Conservation (phyloP, 768 basidiomycete genomes). For the Coprinopsis marcescibilis region DNA sequence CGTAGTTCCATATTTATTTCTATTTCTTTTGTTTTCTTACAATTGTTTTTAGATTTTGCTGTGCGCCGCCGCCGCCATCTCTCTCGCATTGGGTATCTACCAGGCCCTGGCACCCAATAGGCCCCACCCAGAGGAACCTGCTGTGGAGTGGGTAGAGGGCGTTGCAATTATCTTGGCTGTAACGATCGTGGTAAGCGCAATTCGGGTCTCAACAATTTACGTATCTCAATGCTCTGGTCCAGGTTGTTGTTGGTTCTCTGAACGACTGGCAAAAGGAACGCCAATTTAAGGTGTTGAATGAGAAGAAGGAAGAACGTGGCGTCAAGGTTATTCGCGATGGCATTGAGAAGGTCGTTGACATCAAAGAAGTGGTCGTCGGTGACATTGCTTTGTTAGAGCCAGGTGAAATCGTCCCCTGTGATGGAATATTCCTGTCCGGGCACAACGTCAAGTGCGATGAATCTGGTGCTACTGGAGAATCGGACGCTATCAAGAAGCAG, state of each 20-base stretch:
- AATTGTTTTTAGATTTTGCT: slow-evolving; percentile 65
- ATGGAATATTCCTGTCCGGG: slow-evolving; percentile 88
- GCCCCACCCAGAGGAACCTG: slow-evolving; percentile 57
- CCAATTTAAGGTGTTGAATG: slow-evolving; percentile 89
- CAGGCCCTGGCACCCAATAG: slow-evolving; percentile 57
- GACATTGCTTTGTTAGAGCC: slow-evolving; percentile 91
- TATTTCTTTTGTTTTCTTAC: neutral
- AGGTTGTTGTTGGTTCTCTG: slow-evolving; percentile 87
- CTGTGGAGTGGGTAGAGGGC: slow-evolving; percentile 97
- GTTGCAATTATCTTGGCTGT: slow-evolving; percentile 78
- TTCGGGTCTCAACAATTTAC: neutral
- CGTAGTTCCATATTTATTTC: slow-evolving; percentile 22
- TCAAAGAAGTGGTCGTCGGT: slow-evolving; percentile 91
- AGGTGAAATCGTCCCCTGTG: slow-evolving; percentile 93
- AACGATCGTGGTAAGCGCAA: slow-evolving; percentile 50
- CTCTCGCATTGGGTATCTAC: slow-evolving; percentile 90
- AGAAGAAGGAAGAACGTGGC: slow-evolving; percentile 90
- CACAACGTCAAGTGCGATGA: slow-evolving; percentile 96
- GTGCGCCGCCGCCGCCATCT: slow-evolving; percentile 87
- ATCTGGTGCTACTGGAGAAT: slow-evolving; percentile 94
- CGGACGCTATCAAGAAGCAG: slow-evolving; percentile 88
- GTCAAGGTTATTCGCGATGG: slow-evolving; percentile 79
- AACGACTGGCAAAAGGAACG: slow-evolving; percentile 99
- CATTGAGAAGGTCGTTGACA: slow-evolving; percentile 65
- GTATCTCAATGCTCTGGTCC: neutral